Conservation (phyloP, 495 filamentous ascomycete genomes). For the Talaromyces borbonicus region DNA sequence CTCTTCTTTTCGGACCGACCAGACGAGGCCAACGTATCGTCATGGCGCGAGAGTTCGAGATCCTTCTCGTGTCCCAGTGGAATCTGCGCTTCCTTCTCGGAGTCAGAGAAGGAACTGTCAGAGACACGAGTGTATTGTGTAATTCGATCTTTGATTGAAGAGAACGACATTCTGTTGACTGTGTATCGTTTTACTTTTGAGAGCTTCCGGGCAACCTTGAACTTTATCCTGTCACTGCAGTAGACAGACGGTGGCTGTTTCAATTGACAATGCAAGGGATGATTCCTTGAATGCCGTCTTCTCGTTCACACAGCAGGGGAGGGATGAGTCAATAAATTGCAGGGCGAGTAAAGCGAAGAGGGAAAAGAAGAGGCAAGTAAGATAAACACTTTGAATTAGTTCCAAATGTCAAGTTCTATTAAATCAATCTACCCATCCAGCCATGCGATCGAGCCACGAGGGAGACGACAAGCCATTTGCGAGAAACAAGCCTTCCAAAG, state of each 20-base stretch:
- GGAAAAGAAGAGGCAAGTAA: too few species aligned
- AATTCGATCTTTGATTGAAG: conserved; percentile 26
- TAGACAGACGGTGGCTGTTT: too few species aligned
- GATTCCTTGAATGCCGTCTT: too few species aligned
- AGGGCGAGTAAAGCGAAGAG: background rate
- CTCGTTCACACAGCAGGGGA: too few species aligned
- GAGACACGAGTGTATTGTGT: conserved; percentile 29
- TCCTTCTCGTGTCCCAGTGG: conserved; percentile 16
- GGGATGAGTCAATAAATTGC: too few species aligned
- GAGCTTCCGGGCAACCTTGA: too few species aligned
- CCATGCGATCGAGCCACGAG: background rate
- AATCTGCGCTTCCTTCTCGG: conserved; percentile 23
- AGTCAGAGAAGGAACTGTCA: conserved; percentile 22
- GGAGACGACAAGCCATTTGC: background rate
- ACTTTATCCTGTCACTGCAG: background rate
- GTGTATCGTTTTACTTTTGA: background rate
- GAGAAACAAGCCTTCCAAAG: conserved; percentile 2
- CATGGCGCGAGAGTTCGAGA: conserved; percentile 8
- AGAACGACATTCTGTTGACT: conserved; percentile 24
- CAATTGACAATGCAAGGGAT: too few species aligned
- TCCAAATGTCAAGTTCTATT: background rate
- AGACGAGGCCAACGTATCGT: conserved; percentile 6
- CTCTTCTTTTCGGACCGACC: conserved; percentile 12
- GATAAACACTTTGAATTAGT: too few species aligned
- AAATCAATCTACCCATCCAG: background rate